phyloP scores from a whole-genome alignment of 2,329 filamentous ascomycete species.

The Drechslerella dactyloides region DNA sequence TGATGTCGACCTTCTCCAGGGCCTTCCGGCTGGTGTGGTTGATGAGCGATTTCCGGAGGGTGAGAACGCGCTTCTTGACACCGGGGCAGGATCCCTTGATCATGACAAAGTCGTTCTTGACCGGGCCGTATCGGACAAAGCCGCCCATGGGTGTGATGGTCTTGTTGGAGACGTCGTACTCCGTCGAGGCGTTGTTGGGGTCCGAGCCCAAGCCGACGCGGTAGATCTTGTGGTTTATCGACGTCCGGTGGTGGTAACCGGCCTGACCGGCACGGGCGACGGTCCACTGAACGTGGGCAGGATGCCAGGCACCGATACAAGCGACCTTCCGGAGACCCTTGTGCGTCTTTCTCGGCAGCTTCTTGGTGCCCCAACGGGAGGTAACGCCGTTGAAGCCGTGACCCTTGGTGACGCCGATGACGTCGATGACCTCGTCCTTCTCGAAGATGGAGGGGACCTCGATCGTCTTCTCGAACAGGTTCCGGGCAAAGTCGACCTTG shows the following conservation, averaged over 20 bases:
- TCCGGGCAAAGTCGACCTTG: constrained; percentile 95
- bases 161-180: constrained; percentile 98
- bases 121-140: constrained; percentile 98
- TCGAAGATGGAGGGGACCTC: constrained; percentile 94
- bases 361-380: constrained; percentile 99
- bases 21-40: constrained; percentile 92
- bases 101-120: constrained; percentile 99
- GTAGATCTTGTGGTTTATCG: constrained; percentile 99
- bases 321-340: constrained; percentile 99
- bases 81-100: constrained; percentile 97
- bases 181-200: constrained; percentile 90
- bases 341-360: constrained; percentile 99
- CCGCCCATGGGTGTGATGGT: constrained; percentile 84
- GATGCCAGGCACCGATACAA: constrained; percentile 99
- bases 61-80: constrained; percentile 99
- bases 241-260: constrained; percentile 99
- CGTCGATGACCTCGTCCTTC: constrained; percentile 99
- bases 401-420: constrained; percentile 99
- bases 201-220: constrained; percentile 91
- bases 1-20: constrained; percentile 98
- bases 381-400: constrained; percentile 99
- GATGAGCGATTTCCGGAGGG: constrained; percentile 98
- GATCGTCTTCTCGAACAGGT: constrained; percentile 99
- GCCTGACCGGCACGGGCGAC: constrained; percentile 99
- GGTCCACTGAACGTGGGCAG: constrained; percentile 77